Evolutionary conservation across 2,329 filamentous ascomycete genomes (phyloP), one percentile per base, ranked within the genome.

Genomic region (Xenosphaeropsis pyriputrescens): DNA sequence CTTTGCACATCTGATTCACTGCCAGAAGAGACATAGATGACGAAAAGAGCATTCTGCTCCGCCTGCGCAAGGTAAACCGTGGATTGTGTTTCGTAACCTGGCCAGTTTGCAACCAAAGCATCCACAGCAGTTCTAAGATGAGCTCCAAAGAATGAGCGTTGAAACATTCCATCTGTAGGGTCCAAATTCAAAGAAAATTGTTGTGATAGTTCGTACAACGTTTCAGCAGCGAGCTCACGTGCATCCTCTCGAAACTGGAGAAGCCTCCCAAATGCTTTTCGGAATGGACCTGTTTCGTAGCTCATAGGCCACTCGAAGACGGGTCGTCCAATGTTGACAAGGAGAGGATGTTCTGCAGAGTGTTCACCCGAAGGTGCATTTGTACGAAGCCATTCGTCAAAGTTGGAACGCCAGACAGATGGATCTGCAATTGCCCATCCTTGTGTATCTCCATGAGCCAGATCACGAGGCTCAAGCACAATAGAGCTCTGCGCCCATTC

Each of bases 11-110:
- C 53, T 14, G 47, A 35, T 4, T 45, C 45, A 9, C 57, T 57
- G 11, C 60, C 61, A 2, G 57, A 58, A 3, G 61, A 59, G n/a
- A 66, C 53, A 48, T 61, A 68, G 1, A 61, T 53, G 8, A 60
- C 35, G 0, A 46, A 35, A 2, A 57, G 41, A 4, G 48, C 45
- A 19, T 47, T 37, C 14, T 43, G 32, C 3, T 44, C 33, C 0
- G 58, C 57, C 31, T 58, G 52, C 14, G 42, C 36, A 29, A 61
- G 46, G 41, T 60, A 59, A 7, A 50, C 50, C 4, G 51, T 45
- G 1, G 53, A 51, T 39, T 62, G 59, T 1, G 49, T 46, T 0
- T 50, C 48, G 46, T 57, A 57, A 29, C 53, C 53, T 5, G 54
- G 45, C 54, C 55, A 61, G 18, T 51, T 50, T 14, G 50, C 53